Evolutionary conservation across 495 filamentous ascomycete species (phyloP).

Genomic region (Cenococcum geophilum): DNA sequence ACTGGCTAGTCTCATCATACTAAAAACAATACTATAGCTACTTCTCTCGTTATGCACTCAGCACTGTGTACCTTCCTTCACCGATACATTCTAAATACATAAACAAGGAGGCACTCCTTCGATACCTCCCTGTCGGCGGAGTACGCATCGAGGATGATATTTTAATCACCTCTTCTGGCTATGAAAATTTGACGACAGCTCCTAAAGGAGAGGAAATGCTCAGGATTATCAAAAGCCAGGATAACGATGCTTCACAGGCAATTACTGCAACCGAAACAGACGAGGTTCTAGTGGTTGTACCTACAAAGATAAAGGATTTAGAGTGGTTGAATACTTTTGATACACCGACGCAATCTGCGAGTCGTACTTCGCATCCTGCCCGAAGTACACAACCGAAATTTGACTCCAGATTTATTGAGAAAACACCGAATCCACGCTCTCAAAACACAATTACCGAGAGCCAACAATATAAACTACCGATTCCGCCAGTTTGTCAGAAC

Average conservation of each 20-base stretch:
- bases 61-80: constrained; percentile 56
- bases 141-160: constrained; percentile 92
- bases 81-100: constrained; percentile 62
- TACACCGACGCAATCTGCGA: too few species aligned
- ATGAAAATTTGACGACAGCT: constrained; percentile 77
- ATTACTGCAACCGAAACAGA: too few species aligned
- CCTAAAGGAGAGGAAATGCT: constrained; percentile 70
- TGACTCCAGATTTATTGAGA: too few species aligned
- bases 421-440: too few species aligned
- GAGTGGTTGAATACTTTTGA: too few species aligned
- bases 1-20: constrained; percentile 1
- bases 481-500: too few species aligned
- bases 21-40: constrained; percentile 41
- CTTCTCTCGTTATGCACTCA: constrained; percentile 58
- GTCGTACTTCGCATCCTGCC: too few species aligned
- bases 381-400: too few species aligned
- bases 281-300: too few species aligned
- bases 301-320: too few species aligned
- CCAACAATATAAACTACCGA: too few species aligned
- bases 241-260: neutral
- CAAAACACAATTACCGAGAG: too few species aligned
- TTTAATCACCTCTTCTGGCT: constrained; percentile 67
- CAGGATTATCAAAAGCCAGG: constrained; percentile 46
- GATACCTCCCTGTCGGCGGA: constrained; percentile 74
- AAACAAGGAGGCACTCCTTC: constrained; percentile 60